Evolutionary conservation across 306 rosid species (phyloP).

Genomic region (Dalbergia cultrata): DNA sequence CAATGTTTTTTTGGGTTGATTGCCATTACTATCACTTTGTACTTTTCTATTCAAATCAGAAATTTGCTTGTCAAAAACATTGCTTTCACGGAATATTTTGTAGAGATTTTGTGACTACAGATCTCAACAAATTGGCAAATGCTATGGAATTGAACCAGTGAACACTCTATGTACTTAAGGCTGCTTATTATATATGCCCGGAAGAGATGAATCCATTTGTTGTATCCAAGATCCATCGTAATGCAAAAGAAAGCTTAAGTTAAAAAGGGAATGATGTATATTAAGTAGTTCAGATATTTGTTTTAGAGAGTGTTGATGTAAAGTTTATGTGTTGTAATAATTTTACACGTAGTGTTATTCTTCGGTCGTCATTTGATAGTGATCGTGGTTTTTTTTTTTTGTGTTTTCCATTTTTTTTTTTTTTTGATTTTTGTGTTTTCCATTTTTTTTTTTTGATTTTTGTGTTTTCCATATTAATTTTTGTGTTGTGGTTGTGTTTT

Average conservation of each 20-base stretch:
- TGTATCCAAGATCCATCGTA: neutral
- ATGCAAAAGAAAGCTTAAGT: neutral
- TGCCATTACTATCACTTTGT: neutral
- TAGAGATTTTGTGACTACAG: neutral
- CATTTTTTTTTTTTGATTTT: no score
- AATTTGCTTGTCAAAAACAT: slow-evolving; percentile 12
- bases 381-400: no score
- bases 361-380: no score
- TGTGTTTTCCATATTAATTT: no score
- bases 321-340: no score
- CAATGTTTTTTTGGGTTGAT: neutral
- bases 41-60: neutral
- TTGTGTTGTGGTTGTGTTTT: no score
- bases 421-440: no score
- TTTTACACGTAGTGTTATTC: no score
- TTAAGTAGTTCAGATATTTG: no score
- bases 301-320: no score
- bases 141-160: neutral
- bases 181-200: neutral
- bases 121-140: neutral
- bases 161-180: neutral
- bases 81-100: slow-evolving; percentile 49
- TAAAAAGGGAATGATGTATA: neutral
- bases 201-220: neutral
- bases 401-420: no score